Conservation (phyloP, 345 rosid species). For the sweet orange (Citrus sinensis) region DVS_A1.0 CM039167.1:6704001-6704500, state of each 20-base stretch:
- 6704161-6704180: background rate
- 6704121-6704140: background rate
- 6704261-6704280: background rate
- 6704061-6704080: background rate
- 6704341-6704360: too few species aligned
- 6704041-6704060: background rate
- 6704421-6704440: background rate
- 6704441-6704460: background rate
- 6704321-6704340: too few species aligned
- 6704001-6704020: conserved; percentile 87
- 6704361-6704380: too few species aligned
- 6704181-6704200: background rate
- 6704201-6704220: background rate
- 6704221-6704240: conserved; percentile 5
- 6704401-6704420: background rate
- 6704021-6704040: background rate
- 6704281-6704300: background rate
- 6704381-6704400: background rate
- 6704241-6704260: background rate
- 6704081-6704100: background rate
- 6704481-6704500: background rate
- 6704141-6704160: background rate
- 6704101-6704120: background rate
- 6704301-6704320: background rate
- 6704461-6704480: background rate